Evolutionary conservation across 371 early-diverging fungal species (phyloP), one percentile per base, ranked within the genome.

Genomic region (Ordospora pajunii): DNA sequence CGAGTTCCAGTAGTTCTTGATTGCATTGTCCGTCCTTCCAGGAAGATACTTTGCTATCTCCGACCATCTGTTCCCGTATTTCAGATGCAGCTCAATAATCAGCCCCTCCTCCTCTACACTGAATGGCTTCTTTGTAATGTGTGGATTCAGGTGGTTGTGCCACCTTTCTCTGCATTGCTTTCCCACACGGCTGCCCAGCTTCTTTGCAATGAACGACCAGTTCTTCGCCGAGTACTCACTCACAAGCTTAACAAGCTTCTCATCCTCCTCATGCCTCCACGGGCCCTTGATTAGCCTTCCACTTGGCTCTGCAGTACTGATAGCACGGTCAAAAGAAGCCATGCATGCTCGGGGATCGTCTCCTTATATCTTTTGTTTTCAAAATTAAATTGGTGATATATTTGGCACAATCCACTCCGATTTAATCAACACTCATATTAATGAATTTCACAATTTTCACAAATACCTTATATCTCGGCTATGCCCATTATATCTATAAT

Each of bases 161-260:
- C 86, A 86, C 48, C 86, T 73, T 63, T 86, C 86, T 63, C 86
- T 71, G 70, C 86, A 86, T 74, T 86, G 86, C 67, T 86, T 86
- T 2, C 86, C 86, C 42, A 73, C 45, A 10, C 85, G n/a, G 17
- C 80, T 80, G 11, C 79, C 79, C 42, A 84, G 46, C 58, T 69
- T 78, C 40, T 79, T 81, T 40, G 81, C 81, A 62, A 86, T 82
- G 37, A 76, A 75, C 14, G 85, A 78, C 86, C 86, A 86, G 42
- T 83, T 83, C 45, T 80, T 79, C 0, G 83, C 80, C 10, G 67
- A 54, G 67, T 81, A 83, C 43, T 76, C 75, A 27, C 75, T 72
- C 9, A 86, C 77, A 1, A 86, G 46, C 22, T 37, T 42, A 25
- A 66, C 27, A 1, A 86, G 75, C 52, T 66, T 76, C 19, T 75